Percentiles rank a stretch among this genome's conserved stretches.
phyloP scores from a whole-genome alignment of 257 asterid species.

The Fraxinus cuspidata region DNA sequence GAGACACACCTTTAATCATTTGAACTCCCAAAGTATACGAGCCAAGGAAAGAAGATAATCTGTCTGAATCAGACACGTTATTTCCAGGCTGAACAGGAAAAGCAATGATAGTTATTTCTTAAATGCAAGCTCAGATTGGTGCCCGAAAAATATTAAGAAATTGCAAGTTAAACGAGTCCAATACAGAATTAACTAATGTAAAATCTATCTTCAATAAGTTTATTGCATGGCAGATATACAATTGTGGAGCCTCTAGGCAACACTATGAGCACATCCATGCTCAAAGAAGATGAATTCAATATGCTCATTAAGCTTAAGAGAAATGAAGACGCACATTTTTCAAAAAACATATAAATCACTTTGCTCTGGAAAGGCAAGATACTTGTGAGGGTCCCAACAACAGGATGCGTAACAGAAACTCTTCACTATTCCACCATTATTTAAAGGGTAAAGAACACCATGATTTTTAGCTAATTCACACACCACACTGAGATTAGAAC shows the following conservation, averaged over 20 bases:
- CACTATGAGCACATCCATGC: background rate
- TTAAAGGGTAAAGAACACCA: background rate
- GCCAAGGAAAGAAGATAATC: conserved; percentile 55
- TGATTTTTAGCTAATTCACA: background rate
- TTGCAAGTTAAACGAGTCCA: background rate
- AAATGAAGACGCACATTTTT: background rate
- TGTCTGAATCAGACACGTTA: conserved; percentile 58
- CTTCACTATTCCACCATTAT: background rate
- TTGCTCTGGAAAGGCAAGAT: background rate
- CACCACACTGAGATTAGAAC: background rate
- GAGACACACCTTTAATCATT: conserved; percentile 51
- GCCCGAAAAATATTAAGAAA: background rate
- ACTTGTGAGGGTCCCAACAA: background rate
- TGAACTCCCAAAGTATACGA: conserved; percentile 68
- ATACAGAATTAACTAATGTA: background rate
- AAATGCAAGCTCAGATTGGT: background rate
- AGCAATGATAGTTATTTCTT: background rate
- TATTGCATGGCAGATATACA: background rate
- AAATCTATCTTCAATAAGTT: background rate
- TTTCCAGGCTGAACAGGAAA: conserved; percentile 56
- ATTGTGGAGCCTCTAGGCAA: background rate
- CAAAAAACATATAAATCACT: background rate
- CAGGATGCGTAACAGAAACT: background rate
- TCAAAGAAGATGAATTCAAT: background rate
- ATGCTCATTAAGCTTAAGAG: background rate